A percentile compares a stretch with the other conserved stretches of the same genome.
Conservation (phyloP, 768 basidiomycete genomes). For the Hypholoma sublateritium region DNA sequence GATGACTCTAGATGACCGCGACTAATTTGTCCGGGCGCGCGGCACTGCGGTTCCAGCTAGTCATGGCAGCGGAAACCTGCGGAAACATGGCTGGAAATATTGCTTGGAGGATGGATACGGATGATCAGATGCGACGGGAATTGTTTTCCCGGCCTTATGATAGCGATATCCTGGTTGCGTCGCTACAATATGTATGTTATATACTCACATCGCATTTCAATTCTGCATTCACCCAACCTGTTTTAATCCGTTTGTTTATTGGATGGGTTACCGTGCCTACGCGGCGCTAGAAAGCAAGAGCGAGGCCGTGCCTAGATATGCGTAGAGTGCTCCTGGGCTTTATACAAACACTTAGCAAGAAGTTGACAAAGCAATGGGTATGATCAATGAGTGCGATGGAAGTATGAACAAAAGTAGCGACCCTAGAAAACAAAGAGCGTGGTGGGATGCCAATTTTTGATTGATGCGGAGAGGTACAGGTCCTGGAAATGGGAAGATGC, state of each 20-base stretch:
- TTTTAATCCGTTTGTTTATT: slow-evolving; percentile 4
- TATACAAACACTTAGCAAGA: not conserved
- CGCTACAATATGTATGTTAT: not conserved
- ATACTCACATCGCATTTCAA: not conserved
- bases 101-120: not conserved
- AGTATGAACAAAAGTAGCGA: slow-evolving; percentile 4
- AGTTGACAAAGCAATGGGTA: slow-evolving; percentile 4
- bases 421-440: slow-evolving; percentile 17
- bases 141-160: no score
- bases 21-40: not conserved
- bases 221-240: slow-evolving; percentile 1
- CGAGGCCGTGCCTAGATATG: no score
- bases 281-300: not conserved
- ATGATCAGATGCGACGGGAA: no score
- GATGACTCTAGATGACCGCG: slow-evolving; percentile 35
- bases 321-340: not conserved
- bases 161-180: no score
- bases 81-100: not conserved
- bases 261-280: slow-evolving; percentile 18
- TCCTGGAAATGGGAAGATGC: slow-evolving; percentile 16
- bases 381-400: slow-evolving; percentile 15
- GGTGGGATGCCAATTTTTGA: slow-evolving; percentile 17
- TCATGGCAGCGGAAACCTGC: not conserved
- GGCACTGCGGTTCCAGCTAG: not conserved
- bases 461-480: slow-evolving; percentile 12